These are phyloP conservation scores for Sporothrix inflata DNA, from an alignment of 2,329 filamentous ascomycete species.

Conservation along the genomic window DNA sequence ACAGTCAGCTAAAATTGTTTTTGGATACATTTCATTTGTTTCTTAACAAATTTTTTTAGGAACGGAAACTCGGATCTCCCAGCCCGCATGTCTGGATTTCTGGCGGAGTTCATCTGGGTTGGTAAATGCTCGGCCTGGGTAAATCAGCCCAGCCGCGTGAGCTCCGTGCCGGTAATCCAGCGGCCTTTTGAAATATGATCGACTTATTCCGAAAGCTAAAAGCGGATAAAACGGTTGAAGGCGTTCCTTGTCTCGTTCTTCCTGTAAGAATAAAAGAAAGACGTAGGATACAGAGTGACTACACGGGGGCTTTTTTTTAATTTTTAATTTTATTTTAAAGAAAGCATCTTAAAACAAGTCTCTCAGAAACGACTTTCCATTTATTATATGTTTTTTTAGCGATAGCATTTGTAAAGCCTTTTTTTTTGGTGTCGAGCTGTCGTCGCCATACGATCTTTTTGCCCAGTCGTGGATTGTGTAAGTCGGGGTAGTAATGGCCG, in stretches of 20 bases:
- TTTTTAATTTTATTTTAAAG: no score
- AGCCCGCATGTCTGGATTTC: background rate
- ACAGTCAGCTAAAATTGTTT: no score
- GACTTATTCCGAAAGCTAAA: background rate
- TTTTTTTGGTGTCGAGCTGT: background rate
- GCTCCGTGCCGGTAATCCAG: background rate
- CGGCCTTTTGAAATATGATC: background rate
- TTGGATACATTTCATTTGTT: no score
- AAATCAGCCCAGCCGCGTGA: slow-evolving; percentile 7
- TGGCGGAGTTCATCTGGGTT: background rate
- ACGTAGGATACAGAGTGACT: no score
- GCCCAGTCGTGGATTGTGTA: background rate
- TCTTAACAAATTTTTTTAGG: no score
- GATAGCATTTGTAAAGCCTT: background rate
- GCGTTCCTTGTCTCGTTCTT: no score
- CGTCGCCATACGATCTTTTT: background rate
- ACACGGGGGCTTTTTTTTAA: no score
- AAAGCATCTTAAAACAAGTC: no score
- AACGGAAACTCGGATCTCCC: slow-evolving; percentile 4
- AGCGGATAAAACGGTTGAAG: slow-evolving; percentile 1
- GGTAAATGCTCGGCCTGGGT: slow-evolving; percentile 11
- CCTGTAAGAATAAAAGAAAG: no score
- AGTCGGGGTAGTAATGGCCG: slow-evolving; percentile 16
- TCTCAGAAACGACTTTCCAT: no score
- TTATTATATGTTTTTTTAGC: no score